These are phyloP conservation scores for Dactylella cylindrospora DNA, from an alignment of 2,329 filamentous ascomycete genomes.

Conservation along the genomic window DNA sequence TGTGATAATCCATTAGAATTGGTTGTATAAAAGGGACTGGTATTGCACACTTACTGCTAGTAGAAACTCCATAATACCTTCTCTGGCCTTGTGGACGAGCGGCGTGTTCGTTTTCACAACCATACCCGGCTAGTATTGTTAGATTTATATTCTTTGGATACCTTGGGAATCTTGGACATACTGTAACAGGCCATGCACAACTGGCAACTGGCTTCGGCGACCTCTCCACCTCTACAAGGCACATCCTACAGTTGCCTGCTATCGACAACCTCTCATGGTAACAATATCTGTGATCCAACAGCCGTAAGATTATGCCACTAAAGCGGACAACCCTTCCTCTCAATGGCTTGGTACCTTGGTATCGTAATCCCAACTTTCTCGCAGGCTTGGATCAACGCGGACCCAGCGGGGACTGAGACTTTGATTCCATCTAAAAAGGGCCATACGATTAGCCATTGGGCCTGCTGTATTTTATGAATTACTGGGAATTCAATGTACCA, in stretches of 20 bases:
- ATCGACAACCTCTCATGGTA: conserved; percentile 84
- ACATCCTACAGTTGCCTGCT: conserved; percentile 99
- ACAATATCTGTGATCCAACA: conserved; percentile 49
- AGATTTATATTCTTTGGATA: not conserved
- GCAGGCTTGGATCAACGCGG: conserved; percentile 96
- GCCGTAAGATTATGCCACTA: not conserved
- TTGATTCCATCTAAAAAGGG: conserved; percentile 31
- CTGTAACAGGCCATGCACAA: conserved; percentile 71
- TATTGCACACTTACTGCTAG: conserved; percentile 94
- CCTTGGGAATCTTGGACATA: not conserved
- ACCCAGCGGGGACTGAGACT: conserved; percentile 63
- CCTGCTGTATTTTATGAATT: not conserved
- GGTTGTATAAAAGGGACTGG: conserved; percentile 63
- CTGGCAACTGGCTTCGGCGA: conserved; percentile 96
- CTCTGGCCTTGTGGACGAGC: conserved; percentile 92
- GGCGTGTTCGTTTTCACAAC: conserved; percentile 98
- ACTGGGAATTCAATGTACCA: conserved; percentile 3
- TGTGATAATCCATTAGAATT: conserved; percentile 6
- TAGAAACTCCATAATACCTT: conserved; percentile 98
- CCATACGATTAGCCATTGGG: conserved; percentile 6
- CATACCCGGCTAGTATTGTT: conserved; percentile 70
- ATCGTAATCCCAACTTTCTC: conserved; percentile 92
- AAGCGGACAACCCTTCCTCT: not conserved
- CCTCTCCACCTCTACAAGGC: conserved; percentile 94
- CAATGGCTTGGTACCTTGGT: conserved; percentile 64